Evolutionary conservation across 345 rosid genomes (phyloP).

Genomic region (Excoecaria agallocha): DNA sequence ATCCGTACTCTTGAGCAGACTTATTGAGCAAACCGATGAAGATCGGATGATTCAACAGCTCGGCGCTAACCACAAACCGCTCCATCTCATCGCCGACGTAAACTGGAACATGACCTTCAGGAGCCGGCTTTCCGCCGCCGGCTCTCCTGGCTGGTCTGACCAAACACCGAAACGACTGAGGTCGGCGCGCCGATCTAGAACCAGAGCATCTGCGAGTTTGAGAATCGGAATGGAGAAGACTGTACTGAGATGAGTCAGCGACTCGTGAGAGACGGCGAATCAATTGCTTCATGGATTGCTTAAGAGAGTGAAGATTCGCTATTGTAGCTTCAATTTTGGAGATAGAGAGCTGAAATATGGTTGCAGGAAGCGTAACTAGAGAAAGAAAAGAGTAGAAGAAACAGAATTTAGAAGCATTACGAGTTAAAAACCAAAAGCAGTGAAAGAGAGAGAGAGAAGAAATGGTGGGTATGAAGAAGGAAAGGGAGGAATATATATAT

Average conservation of each 20-base stretch:
- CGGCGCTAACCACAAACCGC: constrained; percentile 78
- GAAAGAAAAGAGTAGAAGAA: neutral
- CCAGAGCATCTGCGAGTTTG: constrained; percentile 11
- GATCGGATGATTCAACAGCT: constrained; percentile 82
- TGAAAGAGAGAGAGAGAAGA: neutral
- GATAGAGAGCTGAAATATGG: no score
- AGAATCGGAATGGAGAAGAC: constrained; percentile 59
- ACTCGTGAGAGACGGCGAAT: constrained; percentile 88
- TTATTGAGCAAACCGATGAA: constrained; percentile 64
- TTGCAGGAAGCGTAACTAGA: no score
- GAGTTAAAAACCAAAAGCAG: no score
- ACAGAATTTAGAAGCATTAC: neutral
- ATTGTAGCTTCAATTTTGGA: neutral
- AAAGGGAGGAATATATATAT: neutral
- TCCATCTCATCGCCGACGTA: constrained; percentile 96
- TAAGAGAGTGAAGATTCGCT: neutral
- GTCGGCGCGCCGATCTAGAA: constrained; percentile 14
- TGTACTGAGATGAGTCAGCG: constrained; percentile 79
- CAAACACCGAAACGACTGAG: constrained; percentile 20
- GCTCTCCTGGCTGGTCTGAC: constrained; percentile 30
- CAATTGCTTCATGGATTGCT: constrained; percentile 62
- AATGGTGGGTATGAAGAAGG: neutral
- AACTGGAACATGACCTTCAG: constrained; percentile 82
- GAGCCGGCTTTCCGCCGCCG: constrained; percentile 40
- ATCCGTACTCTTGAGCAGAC: constrained; percentile 94